Conservation (phyloP, 2,329 filamentous ascomycete genomes). For the Ambrosiella xylebori region DNA sequence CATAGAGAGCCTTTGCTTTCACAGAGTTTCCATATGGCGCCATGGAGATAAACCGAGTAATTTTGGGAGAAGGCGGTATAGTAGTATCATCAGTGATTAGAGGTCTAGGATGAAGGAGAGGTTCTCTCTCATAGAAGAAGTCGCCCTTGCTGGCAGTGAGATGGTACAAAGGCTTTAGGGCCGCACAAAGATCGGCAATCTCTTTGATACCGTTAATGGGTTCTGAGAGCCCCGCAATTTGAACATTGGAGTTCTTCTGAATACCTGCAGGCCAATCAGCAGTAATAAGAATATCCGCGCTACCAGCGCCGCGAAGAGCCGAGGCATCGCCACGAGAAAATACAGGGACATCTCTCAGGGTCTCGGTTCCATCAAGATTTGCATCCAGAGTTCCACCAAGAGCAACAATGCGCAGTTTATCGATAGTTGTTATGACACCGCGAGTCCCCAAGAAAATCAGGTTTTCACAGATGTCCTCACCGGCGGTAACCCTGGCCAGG, state of each 20-base stretch:
- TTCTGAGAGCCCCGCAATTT: conserved; percentile 21
- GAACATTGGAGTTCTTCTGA: conserved; percentile 47
- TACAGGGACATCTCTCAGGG: conserved; percentile 57
- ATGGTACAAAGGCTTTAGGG: conserved; percentile 83
- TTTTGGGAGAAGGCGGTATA: conserved; percentile 16
- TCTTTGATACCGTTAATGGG: conserved; percentile 34
- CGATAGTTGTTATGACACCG: conserved; percentile 72
- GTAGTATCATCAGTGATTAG: conserved; percentile 24
- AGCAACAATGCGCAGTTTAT: conserved; percentile 74
- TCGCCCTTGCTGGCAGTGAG: conserved; percentile 49
- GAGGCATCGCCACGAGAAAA: conserved; percentile 66
- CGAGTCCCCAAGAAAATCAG: conserved; percentile 79
- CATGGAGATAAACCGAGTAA: conserved; percentile 84
- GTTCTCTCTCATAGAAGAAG: conserved; percentile 78
- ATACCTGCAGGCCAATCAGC: conserved; percentile 68
- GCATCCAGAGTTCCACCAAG: conserved; percentile 60
- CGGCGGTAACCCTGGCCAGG: conserved; percentile 53
- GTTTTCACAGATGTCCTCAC: conserved; percentile 71
- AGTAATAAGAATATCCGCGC: conserved; percentile 74
- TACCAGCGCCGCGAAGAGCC: conserved; percentile 55
- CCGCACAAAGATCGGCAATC: conserved; percentile 60
- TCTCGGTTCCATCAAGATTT: conserved; percentile 43
- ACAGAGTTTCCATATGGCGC: conserved; percentile 57
- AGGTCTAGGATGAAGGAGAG: conserved; percentile 54
- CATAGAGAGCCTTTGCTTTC: conserved; percentile 71